Base-by-base conservation (phyloP, 495 filamentous ascomycete genomes). In the Oidiodendron maius region DNA sequence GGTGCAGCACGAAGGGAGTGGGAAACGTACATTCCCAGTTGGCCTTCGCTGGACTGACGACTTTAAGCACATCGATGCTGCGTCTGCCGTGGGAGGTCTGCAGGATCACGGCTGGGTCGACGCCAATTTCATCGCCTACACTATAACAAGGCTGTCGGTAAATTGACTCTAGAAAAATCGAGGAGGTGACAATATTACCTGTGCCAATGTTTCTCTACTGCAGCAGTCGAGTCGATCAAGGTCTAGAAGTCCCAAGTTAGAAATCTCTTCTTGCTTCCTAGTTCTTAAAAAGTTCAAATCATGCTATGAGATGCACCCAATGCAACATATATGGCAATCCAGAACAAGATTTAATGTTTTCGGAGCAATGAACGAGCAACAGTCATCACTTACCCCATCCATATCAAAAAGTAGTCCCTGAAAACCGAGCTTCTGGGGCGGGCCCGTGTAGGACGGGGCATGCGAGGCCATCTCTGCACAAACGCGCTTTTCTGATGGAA, bases 191-290 rank as follows among this genome's bases (percentile, higher is more conserved):
- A 21, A 39, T 4, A 9, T 37, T 55, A 55, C 56, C 39, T 42
- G 25, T 59, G 74, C 93, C 93, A 98, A 66, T 95, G 84, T 64
- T 96, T 95, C 46, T 88, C 79, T 30, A 98, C 90, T 11, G 93
- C 93, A 32, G 71, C 64, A 1, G 86, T 90, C 5, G 83, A 87
- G 55, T 90, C 56, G 15, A 55, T 59, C 15, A 59, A 43, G 8
- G 56, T 59, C 26, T 30, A 12, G 26, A 12, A 30, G 26, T 30
- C 26, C 26, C 5, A n/a, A 5, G 12, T 30, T 30, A 30, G 26
- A 30, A 5, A 30, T 12, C 12, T 12, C 26, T 12, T 30, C 26
- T 30, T 12, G 5, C 26, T 12, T 5, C 5, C 26, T 5, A 30
- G 26, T 12, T 30, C 26, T n/a, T n/a, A n/a, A n/a, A n/a, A n/a